Evolutionary conservation across 1,139 yeast species (phyloP).

Genomic region (Debaryomyces udenii): DNA sequence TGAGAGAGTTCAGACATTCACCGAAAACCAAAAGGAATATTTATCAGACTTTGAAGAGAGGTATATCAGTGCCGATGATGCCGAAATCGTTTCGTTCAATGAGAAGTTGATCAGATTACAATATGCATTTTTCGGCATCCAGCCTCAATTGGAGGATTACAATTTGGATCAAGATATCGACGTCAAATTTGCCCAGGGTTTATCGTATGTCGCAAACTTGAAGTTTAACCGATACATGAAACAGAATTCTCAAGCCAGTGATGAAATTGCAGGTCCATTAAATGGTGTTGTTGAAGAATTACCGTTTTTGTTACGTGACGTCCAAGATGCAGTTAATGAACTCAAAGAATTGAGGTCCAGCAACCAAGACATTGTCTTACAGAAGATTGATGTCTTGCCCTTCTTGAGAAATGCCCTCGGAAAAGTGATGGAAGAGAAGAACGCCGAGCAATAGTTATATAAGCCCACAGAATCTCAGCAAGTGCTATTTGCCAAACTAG

Average conservation of each 20-base stretch:
- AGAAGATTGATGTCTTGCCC: constrained; percentile 47
- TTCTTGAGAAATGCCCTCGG: constrained; percentile 41
- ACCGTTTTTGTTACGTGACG: constrained; percentile 46
- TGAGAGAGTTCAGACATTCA: constrained; percentile 58
- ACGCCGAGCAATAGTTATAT: constrained; percentile 8
- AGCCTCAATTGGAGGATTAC: constrained; percentile 49
- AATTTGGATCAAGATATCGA: constrained; percentile 54
- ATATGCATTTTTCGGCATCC: constrained; percentile 78
- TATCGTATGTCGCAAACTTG: constrained; percentile 65
- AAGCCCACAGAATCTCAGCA: not conserved
- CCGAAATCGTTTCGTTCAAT: constrained; percentile 61
- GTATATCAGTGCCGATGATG: constrained; percentile 60
- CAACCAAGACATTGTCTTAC: constrained; percentile 31
- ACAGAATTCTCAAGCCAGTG: constrained; percentile 22
- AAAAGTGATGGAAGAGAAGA: constrained; percentile 20
- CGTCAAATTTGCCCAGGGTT: constrained; percentile 62
- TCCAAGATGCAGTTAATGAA: constrained; percentile 57
- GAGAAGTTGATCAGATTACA: constrained; percentile 78
- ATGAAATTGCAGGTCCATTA: constrained; percentile 32
- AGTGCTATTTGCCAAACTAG: too few relatives aligned
- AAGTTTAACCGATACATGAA: constrained; percentile 48
- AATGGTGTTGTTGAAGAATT: constrained; percentile 46
- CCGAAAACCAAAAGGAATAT: constrained; percentile 49
- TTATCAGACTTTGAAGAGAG: constrained; percentile 58
- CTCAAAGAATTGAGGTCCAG: constrained; percentile 47